Evolutionary conservation across 2,329 filamentous ascomycete genomes (phyloP).

Genomic region (Myriosclerotinia duriaeana): DNA sequence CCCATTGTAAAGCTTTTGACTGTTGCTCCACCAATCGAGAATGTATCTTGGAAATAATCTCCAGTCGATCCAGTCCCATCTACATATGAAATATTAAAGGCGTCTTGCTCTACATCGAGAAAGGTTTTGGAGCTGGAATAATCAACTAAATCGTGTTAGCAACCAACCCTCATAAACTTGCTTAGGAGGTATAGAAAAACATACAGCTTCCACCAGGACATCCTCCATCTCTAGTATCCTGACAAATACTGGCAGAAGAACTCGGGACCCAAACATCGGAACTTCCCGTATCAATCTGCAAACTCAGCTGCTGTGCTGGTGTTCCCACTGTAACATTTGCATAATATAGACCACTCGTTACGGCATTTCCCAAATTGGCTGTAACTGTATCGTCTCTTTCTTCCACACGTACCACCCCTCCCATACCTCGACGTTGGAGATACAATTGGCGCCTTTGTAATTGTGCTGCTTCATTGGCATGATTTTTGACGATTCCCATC

Average conservation of each 20-base stretch:
- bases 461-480: conserved; percentile 31
- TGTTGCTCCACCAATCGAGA: conserved; percentile 51
- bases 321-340: conserved; percentile 59
- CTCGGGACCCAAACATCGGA: conserved; percentile 59
- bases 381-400: conserved; percentile 30
- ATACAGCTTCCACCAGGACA: conserved; percentile 51
- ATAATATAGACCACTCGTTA: conserved; percentile 50
- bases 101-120: conserved; percentile 44
- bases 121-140: conserved; percentile 51
- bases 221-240: conserved; percentile 41
- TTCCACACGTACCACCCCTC: conserved; percentile 15
- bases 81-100: conserved; percentile 63
- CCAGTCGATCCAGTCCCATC: conserved; percentile 55
- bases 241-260: conserved; percentile 41
- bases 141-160: conserved; percentile 46
- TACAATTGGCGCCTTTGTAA: conserved; percentile 28
- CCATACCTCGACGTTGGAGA: conserved; percentile 20
- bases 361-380: conserved; percentile 47
- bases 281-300: conserved; percentile 63
- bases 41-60: conserved; percentile 58
- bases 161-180: not conserved
- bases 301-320: conserved; percentile 53
- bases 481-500: conserved; percentile 33
- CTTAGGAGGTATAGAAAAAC: conserved; percentile 31
- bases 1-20: conserved; percentile 56